phyloP scores from a whole-genome alignment of 208 protist genomes.

The Sergeia podlipaevii region DNA sequence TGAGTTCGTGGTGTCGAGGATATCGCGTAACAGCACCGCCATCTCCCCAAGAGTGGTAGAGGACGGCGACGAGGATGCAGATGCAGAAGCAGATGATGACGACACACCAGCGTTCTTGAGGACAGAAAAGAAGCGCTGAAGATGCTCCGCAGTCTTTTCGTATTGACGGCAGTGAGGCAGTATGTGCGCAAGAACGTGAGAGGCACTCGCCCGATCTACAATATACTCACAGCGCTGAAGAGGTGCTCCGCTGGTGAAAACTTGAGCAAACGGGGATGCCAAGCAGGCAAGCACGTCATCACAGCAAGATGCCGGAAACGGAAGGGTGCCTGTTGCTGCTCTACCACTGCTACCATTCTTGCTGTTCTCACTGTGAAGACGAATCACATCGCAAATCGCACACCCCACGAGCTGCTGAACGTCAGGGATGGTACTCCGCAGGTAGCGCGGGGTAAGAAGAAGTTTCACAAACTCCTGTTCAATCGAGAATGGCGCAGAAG shows the following conservation, averaged over 20 bases:
- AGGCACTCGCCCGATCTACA: constrained; percentile 43
- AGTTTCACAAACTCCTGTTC: constrained; percentile 24
- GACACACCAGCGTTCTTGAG: not conserved
- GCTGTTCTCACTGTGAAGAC: constrained; percentile 15
- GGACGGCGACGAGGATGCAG: constrained; percentile 5
- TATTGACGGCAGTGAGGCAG: constrained; percentile 36
- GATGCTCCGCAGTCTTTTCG: constrained; percentile 8
- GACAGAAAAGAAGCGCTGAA: constrained; percentile 30
- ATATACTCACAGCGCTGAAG: constrained; percentile 38
- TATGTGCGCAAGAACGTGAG: constrained; percentile 43
- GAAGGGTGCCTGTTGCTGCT: constrained; percentile 13
- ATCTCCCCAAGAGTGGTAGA: constrained; percentile 41
- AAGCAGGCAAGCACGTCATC: constrained; percentile 48
- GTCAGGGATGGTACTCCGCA: constrained; percentile 30
- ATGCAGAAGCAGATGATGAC: not conserved
- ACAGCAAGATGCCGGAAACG: constrained; percentile 27
- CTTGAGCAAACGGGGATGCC: constrained; percentile 34
- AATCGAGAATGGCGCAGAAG: constrained; percentile 16
- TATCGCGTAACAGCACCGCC: constrained; percentile 45
- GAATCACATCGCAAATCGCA: constrained; percentile 55
- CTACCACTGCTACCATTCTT: not conserved
- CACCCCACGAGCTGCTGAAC: constrained; percentile 62
- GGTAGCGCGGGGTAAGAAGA: constrained; percentile 49
- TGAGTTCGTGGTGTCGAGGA: constrained; percentile 33
- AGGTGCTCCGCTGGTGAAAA: constrained; percentile 10